A percentile compares a stretch with the other conserved stretches of the same genome.
phyloP scores from a whole-genome alignment of 208 protist genomes.

The Leishmania arabica region DNA sequence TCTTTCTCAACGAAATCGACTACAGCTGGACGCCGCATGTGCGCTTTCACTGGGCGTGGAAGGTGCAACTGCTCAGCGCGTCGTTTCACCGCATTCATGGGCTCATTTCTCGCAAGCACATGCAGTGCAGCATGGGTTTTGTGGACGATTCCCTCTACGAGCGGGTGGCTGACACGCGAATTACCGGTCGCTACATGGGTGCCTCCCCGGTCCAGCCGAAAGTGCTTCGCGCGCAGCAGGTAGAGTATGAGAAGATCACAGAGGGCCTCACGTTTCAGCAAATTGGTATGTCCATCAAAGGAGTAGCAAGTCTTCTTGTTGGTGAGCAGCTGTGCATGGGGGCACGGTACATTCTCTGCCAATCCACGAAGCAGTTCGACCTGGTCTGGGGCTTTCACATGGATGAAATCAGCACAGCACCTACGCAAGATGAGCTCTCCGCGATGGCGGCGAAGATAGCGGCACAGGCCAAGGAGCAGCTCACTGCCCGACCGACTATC shows the following conservation, averaged over 20 bases:
- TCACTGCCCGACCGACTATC: neutral
- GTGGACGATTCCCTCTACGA: conserved; percentile 76
- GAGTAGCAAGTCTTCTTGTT: conserved; percentile 53
- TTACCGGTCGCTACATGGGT: conserved; percentile 28
- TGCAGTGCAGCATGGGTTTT: conserved; percentile 73
- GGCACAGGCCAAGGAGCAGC: conserved; percentile 19
- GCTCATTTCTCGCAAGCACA: conserved; percentile 56
- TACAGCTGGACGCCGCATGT: conserved; percentile 76
- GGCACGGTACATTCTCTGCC: conserved; percentile 72
- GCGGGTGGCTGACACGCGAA: conserved; percentile 41
- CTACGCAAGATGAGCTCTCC: conserved; percentile 25
- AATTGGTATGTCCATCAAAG: conserved; percentile 74
- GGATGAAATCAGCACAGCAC: conserved; percentile 42
- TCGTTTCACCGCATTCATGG: conserved; percentile 66
- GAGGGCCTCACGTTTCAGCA: conserved; percentile 66
- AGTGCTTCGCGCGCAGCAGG: conserved; percentile 44
- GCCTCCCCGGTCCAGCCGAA: conserved; percentile 31
- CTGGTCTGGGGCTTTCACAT: conserved; percentile 82
- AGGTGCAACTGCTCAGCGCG: conserved; percentile 62
- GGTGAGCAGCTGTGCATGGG: conserved; percentile 87
- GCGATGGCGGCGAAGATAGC: conserved; percentile 23
- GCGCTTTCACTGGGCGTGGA: conserved; percentile 73
- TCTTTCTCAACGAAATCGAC: conserved; percentile 83
- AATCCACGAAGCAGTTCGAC: conserved; percentile 64
- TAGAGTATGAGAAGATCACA: conserved; percentile 63